These are phyloP conservation scores for Rugosomyces carneus DNA, from an alignment of 1,284 basidiomycete genomes.

Conservation along the genomic window DNA sequence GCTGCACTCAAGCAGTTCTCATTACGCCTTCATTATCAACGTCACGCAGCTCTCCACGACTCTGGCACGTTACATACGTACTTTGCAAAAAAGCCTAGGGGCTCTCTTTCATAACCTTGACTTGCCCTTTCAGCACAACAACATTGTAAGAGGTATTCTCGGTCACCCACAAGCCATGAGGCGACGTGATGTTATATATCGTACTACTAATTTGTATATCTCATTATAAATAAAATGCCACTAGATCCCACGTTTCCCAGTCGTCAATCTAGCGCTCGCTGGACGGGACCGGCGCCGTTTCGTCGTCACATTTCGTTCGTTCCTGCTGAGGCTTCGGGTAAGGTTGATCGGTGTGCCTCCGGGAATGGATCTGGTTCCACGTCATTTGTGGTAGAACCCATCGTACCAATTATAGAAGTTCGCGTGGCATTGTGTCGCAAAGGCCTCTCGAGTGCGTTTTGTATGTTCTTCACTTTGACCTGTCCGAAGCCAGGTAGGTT, in stretches of 20 bases:
- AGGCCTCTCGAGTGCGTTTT: slow-evolving; percentile 74
- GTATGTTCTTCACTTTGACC: slow-evolving; percentile 84
- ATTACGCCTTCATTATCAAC: slow-evolving; percentile 60
- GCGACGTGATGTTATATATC: no score
- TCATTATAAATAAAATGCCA: no score
- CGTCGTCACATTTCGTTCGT: slow-evolving; percentile 18
- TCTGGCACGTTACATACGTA: slow-evolving; percentile 16
- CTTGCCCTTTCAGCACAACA: no score
- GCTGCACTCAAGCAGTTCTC: slow-evolving; percentile 55
- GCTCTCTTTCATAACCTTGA: neutral
- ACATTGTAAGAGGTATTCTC: neutral
- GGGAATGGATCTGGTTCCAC: slow-evolving; percentile 6
- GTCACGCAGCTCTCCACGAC: slow-evolving; percentile 26
- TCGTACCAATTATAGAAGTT: slow-evolving; percentile 22
- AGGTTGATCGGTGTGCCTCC: neutral
- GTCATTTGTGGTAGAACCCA: neutral
- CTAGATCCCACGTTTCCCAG: no score
- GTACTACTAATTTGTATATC: neutral
- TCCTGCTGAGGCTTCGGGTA: slow-evolving; percentile 10
- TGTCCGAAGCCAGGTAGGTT: slow-evolving; percentile 92
- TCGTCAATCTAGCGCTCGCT: no score
- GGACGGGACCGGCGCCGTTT: no score
- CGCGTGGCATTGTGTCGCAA: slow-evolving; percentile 61
- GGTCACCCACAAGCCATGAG: no score
- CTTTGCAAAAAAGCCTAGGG: slow-evolving; percentile 12